Conservation (phyloP, 768 basidiomycete genomes). For the Phylloporus sp. region DNA sequence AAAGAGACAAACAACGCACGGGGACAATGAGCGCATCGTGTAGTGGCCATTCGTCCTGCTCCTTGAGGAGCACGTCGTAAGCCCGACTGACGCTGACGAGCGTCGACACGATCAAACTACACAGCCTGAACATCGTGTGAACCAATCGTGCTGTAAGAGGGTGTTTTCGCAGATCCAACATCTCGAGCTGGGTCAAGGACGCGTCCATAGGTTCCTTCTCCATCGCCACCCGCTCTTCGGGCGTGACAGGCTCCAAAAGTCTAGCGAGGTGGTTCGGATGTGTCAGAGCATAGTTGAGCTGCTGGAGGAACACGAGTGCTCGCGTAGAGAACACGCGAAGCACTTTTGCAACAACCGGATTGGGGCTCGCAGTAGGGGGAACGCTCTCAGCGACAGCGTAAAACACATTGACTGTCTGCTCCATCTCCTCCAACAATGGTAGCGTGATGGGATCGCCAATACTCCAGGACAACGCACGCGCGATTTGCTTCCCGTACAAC, state of each 20-base stretch:
- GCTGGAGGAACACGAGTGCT: conserved; percentile 72
- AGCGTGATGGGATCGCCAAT: conserved; percentile 72
- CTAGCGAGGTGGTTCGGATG: conserved; percentile 87
- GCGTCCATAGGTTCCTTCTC: conserved; percentile 51
- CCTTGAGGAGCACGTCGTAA: conserved; percentile 58
- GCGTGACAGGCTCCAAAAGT: conserved; percentile 71
- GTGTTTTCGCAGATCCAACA: conserved; percentile 59
- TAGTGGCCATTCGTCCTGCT: conserved; percentile 68
- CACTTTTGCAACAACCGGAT: conserved; percentile 54
- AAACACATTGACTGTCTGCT: conserved; percentile 74
- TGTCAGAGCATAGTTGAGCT: conserved; percentile 83
- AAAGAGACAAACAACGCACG: conserved; percentile 39
- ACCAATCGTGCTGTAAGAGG: conserved; percentile 70
- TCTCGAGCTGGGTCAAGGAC: conserved; percentile 37
- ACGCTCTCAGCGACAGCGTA: conserved; percentile 59
- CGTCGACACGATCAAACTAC: conserved; percentile 63
- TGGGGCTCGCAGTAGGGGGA: conserved; percentile 16
- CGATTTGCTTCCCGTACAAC: conserved; percentile 77
- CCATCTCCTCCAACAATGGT: conserved; percentile 76
- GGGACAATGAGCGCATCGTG: conserved; percentile 67
- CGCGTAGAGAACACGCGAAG: conserved; percentile 64
- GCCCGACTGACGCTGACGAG: conserved; percentile 67
- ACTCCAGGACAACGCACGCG: conserved; percentile 75
- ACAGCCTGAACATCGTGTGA: conserved; percentile 65
- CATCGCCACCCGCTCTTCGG: conserved; percentile 64